Base-by-base conservation (phyloP, 139 green algal species). In the Tetradesmus obliquus region DNA sequence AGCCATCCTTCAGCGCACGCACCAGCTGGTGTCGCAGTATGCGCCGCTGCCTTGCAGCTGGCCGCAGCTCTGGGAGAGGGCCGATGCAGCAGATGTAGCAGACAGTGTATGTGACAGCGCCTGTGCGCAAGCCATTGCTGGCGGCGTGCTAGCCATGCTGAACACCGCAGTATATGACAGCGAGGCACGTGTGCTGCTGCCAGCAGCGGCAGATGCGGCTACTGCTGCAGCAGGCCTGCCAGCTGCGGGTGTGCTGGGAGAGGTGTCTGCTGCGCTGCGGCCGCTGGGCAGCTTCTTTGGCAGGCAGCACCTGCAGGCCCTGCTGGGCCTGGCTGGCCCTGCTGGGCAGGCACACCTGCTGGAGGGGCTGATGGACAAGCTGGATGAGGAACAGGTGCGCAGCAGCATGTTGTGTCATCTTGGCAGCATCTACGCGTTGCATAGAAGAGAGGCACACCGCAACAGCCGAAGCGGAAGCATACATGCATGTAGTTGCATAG, bases 21-120 rank as follows among this genome's bases (percentile, higher is more conserved):
- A 92, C 82, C 45, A 92, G 89, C 69, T 92, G 82, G 20, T 92
- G 8, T 72, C 81, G 7, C 62, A 92, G 89, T 89, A 92, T 53
- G 66, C 54, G 2, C 54, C 82, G 4, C 66, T 92, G 51, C 89
- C 89, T 9, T 62, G 55, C 24, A 86, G 81, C 66, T 92, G 89
- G 89, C 22, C 15, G 53, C 53, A 92, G 66, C 51, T 92, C 0
- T 92, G 89, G 89, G 9, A 76, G 20, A 58, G 62, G 3, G 81
- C 82, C n/a, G 82, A 88, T 54, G 79, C 32, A 69, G 79, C 60
- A 58, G 15, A 80, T 3, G 45, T 3, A 13, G 17, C 24, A 17
- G 72, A 57, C 45, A 51, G 60, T 53, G 10, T 69, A 22, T 57
- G n/a, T 54, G 83, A 88, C 71, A 89, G 89, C 57, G 57, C 58